A percentile compares a stretch with the other conserved stretches of the same genome.
These are phyloP conservation scores for Chaetomium fimeti DNA, from an alignment of 495 filamentous ascomycete species.

Conservation along the genomic window DNA sequence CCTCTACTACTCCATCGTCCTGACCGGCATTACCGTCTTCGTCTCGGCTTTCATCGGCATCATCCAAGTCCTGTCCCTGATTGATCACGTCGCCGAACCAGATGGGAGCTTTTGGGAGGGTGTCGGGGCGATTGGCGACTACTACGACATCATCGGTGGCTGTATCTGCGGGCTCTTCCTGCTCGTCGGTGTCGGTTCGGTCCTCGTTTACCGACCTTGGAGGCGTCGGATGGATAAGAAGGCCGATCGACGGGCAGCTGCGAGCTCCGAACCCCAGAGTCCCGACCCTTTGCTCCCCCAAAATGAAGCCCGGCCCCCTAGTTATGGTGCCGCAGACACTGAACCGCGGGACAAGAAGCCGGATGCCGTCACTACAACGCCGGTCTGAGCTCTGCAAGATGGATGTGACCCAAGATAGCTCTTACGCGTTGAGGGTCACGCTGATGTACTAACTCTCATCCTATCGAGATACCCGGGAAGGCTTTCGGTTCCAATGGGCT, in stretches of 20 bases:
- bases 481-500: background rate
- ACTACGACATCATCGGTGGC: slow-evolving; percentile 85
- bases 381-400: background rate
- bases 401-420: background rate
- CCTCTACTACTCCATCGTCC: slow-evolving; percentile 88
- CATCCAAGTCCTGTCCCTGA: slow-evolving; percentile 77
- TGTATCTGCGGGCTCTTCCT: slow-evolving; percentile 81
- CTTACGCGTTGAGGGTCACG: no score
- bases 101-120: slow-evolving; percentile 84
- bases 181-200: slow-evolving; percentile 67
- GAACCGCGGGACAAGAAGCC: background rate
- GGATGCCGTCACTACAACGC: background rate
- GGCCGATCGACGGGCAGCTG: slow-evolving; percentile 4
- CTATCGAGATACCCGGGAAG: background rate
- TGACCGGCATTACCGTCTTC: slow-evolving; percentile 82
- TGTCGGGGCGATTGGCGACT: slow-evolving; percentile 68
- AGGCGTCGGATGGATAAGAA: slow-evolving; percentile 47
- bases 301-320: background rate
- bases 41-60: slow-evolving; percentile 83
- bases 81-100: slow-evolving; percentile 70
- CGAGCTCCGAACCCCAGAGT: slow-evolving; percentile 1
- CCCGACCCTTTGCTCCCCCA: background rate
- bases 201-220: slow-evolving; percentile 76
- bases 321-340: background rate
- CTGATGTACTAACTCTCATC: background rate